Percentiles rank a stretch among this genome's conserved stretches.
Evolutionary conservation across 768 basidiomycete genomes (phyloP).

Genomic region (Serpula lacrymans): DNA sequence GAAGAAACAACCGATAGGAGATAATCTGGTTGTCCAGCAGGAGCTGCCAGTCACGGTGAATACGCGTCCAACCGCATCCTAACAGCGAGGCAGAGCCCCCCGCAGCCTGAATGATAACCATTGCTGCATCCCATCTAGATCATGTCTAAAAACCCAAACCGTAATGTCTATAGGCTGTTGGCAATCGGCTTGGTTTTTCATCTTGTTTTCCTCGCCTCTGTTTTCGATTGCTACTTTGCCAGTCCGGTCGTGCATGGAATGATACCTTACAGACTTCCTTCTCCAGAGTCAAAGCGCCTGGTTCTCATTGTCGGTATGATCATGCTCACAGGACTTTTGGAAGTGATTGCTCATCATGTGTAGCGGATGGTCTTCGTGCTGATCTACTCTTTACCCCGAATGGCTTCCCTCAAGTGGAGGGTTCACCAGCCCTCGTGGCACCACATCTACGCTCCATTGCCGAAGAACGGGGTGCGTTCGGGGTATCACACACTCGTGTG

Average conservation of each 20-base stretch:
- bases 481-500: constrained; percentile 81
- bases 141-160: constrained; percentile 14
- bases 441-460: constrained; percentile 71
- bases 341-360: constrained; percentile 1
- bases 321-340: background rate
- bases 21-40: too few relatives aligned
- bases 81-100: too few relatives aligned
- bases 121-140: too few relatives aligned
- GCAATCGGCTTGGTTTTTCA: constrained; percentile 73
- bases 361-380: constrained; percentile 82
- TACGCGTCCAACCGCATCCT: too few relatives aligned
- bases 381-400: constrained; percentile 71
- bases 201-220: constrained; percentile 64
- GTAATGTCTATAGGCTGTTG: constrained; percentile 40
- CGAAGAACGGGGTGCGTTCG: constrained; percentile 69
- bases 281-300: constrained; percentile 62
- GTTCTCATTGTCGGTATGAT: constrained; percentile 77
- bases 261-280: constrained; percentile 45
- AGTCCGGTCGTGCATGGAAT: constrained; percentile 81
- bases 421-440: constrained; percentile 59
- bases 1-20: too few relatives aligned
- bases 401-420: constrained; percentile 49
- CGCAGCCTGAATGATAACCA: too few relatives aligned
- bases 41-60: too few relatives aligned
- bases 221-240: constrained; percentile 87